phyloP scores from a whole-genome alignment of 768 basidiomycete genomes.

The Termitomyces sp. region DNA sequence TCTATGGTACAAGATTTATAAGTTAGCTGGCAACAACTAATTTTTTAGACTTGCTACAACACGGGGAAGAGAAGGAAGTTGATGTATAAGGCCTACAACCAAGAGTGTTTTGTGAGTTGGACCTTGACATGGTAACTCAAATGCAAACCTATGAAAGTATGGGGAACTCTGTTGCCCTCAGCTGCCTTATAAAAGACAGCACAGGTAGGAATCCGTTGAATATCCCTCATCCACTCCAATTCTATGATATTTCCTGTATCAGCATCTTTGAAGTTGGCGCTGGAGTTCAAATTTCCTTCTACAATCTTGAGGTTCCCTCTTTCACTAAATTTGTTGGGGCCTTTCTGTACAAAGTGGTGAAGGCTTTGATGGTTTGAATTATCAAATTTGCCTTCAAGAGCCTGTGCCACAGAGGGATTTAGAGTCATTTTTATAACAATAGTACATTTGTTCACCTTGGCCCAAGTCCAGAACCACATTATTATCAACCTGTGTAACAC shows the following conservation, averaged over 20 bases:
- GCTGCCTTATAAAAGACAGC: constrained; percentile 56
- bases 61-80: constrained; percentile 65
- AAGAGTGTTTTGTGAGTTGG: not conserved
- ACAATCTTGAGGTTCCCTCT: not conserved
- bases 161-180: constrained; percentile 52
- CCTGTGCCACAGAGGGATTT: constrained; percentile 19
- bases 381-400: constrained; percentile 59
- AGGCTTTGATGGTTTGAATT: constrained; percentile 47
- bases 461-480: constrained; percentile 68
- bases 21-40: not conserved
- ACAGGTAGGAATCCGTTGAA: constrained; percentile 41
- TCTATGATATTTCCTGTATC: constrained; percentile 16
- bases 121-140: not conserved
- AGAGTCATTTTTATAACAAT: not conserved
- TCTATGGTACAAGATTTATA: constrained; percentile 22
- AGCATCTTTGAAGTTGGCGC: not conserved
- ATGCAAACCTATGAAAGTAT: constrained; percentile 46
- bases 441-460: constrained; percentile 29
- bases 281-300: not conserved
- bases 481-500: constrained; percentile 25
- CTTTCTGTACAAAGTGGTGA: constrained; percentile 46
- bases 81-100: constrained; percentile 46
- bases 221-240: constrained; percentile 18
- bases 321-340: constrained; percentile 11
- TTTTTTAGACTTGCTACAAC: constrained; percentile 42